These are phyloP conservation scores for Candida ficus DNA, from an alignment of 805 yeast genomes.

Conservation along the genomic window DNA sequence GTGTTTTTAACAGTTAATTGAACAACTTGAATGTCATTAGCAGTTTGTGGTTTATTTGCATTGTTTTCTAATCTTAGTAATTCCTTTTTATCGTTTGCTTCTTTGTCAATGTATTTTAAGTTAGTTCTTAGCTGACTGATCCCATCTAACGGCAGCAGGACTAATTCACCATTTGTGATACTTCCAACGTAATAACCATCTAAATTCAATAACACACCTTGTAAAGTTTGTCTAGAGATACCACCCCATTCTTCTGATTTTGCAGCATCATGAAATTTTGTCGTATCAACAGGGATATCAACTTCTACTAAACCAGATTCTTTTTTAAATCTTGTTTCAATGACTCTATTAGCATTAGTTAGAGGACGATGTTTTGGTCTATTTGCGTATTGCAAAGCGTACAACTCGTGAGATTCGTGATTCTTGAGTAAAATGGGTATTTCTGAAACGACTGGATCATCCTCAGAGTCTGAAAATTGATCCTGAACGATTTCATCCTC, in stretches of 20 bases:
- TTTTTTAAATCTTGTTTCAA: constrained; percentile 49
- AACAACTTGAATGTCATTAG: constrained; percentile 51
- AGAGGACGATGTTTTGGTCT: constrained; percentile 41
- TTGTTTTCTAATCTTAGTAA: constrained; percentile 31
- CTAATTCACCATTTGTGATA: constrained; percentile 44
- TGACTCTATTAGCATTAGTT: constrained; percentile 29
- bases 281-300: constrained; percentile 68
- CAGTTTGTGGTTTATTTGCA: constrained; percentile 21
- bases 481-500: neutral
- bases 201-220: constrained; percentile 60
- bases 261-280: constrained; percentile 58
- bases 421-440: constrained; percentile 49
- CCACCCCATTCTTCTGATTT: constrained; percentile 63
- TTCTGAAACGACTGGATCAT: constrained; percentile 52
- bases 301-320: constrained; percentile 64
- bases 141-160: constrained; percentile 59
- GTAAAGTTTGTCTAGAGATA: constrained; percentile 54
- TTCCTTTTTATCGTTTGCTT: constrained; percentile 40
- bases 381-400: constrained; percentile 59
- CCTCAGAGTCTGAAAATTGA: constrained; percentile 17
- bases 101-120: constrained; percentile 72
- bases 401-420: constrained; percentile 28
- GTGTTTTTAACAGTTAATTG: constrained; percentile 71
- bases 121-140: constrained; percentile 78
- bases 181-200: constrained; percentile 48